Base-by-base conservation (phyloP, 2,329 filamentous ascomycete species). In the Calonectria naviculata region DNA sequence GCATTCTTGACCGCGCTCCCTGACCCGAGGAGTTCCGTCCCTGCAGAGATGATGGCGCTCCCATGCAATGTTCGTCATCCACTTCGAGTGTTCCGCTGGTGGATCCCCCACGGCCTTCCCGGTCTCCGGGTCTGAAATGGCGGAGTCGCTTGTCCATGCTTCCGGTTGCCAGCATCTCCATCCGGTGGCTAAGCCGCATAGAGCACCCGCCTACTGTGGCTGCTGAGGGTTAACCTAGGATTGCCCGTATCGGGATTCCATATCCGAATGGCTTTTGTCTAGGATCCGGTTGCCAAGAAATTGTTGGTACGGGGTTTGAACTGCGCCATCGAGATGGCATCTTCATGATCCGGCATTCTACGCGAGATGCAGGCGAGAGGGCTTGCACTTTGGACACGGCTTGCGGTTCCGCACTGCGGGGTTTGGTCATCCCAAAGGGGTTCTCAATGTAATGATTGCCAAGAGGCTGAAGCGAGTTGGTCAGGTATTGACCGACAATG, bases 201-300 rank as follows among this genome's bases (percentile, higher is more conserved):
- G 67, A 98, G 84, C 4, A 98, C 95, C 95, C 95, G 98, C 12
- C 75, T 93, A 2, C 93, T 92, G 82, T 98, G 97, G 0, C 95
- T 95, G 77, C 94, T 93, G 60, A 98, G 85, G 0, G 95, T 98
- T 82, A 94, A 90, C 72, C 94, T 90, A 0, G 95, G 95, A 13
- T 95, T 98, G 58, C 95, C 95, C 0, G 95, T 98, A 78, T 98
- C 94, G 60, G 95, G 95, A 79, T 99, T 95, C 95, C 95, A 98
- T 85, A 98, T 93, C 68, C 96, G 88, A 0, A 95, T 96, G 1
- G 95, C 98, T 76, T 93, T 93, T 80, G 99, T 97, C 56, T 97
- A 97, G 72, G 93, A 95, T 0, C 96, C 97, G 1, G 94, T 98
- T 0, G 95, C 95, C 82, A 98, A 89, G 70, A 92, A 89, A 13